Base-by-base conservation (phyloP, 2,329 filamentous ascomycete species). In the Colletotrichum endophyticum region DNA sequence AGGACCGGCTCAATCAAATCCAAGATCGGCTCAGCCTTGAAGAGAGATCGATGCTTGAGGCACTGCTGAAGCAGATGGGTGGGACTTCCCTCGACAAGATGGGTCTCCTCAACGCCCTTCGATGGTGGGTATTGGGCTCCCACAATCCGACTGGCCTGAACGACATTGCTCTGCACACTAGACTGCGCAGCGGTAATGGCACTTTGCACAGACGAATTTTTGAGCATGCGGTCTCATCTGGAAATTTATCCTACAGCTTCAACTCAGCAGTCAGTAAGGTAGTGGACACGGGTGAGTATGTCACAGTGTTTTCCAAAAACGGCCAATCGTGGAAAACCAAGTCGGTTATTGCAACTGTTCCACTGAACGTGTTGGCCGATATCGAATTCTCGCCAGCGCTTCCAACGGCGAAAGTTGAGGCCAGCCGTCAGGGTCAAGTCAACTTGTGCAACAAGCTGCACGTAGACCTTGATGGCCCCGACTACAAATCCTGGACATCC, bases 1-100 rank as follows among this genome's bases (percentile, higher is more conserved):
- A 78, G 8, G 82, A 83, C 61, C 79, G 83, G 5, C 66, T 83
- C 19, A 79, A 83, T 6, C 73, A 83, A 69, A 81, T 84, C 39
- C 78, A 78, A 25, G 70, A 82, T 49, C 74, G 78, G 16, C 79
- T 84, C 7, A 80, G 80, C 1, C 59, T 77, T 4, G 81, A 83
- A 7, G 82, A 84, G 59, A 71, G 75, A 27, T 79, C 73, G 4
- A 62, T 83, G 2, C 73, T 84, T 0, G 75, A 77, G n/a, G 78
- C 81, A 0, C 75, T 83, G 0, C 66, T 84, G 0, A 79, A 80
- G 0, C 80, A 82, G 19, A 80, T 80, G 27, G 77, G 76, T 3
- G 83, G 81, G 13, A 82, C 79, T 2, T 75, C 67, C 9, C 73
- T 81, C 59, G 78, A 82, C 44, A 79, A 81, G 6, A 79, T 78